A percentile compares a stretch with the other conserved stretches of the same genome.
Evolutionary conservation across 1,139 yeast species (phyloP).

Genomic region (Hanseniaspora sp.): DNA sequence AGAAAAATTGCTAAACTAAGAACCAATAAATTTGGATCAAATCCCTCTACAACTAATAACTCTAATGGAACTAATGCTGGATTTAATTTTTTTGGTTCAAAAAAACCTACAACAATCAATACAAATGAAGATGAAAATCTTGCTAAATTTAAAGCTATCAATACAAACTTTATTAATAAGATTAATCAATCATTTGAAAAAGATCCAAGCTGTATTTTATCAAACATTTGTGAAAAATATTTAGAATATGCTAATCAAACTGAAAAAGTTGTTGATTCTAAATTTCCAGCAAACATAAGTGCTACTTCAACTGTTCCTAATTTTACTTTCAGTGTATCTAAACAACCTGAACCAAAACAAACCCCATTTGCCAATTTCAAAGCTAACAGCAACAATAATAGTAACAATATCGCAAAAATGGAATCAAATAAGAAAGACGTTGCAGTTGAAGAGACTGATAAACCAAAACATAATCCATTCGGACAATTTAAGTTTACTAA

Average conservation of each 20-base stretch:
- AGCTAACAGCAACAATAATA: not conserved
- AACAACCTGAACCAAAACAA: not conserved
- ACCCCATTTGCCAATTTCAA: slow-evolving; percentile 13
- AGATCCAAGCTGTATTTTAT: slow-evolving; percentile 28
- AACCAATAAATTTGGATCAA: slow-evolving; percentile 21
- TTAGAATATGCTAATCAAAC: slow-evolving; percentile 33
- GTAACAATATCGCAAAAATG: not conserved
- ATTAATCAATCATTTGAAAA: slow-evolving; percentile 41
- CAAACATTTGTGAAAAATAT: slow-evolving; percentile 50
- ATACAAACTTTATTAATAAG: slow-evolving; percentile 48
- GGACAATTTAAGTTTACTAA: slow-evolving; percentile 1
- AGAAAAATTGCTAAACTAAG: slow-evolving; percentile 60
- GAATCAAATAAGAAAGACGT: too few species aligned
- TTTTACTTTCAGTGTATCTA: not conserved
- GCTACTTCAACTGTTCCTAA: not conserved
- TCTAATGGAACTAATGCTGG: too few species aligned
- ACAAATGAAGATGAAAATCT: slow-evolving; percentile 32
- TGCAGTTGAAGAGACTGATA: not conserved
- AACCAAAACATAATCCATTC: not conserved
- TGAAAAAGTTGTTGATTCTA: not conserved
- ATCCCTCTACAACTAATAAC: slow-evolving; percentile 18
- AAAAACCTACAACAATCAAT: not conserved
- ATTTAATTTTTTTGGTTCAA: slow-evolving; percentile 2
- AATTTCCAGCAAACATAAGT: not conserved
- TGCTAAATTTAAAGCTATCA: slow-evolving; percentile 43